Conservation (phyloP, 768 basidiomycete species). For the Russula compacta region DNA sequence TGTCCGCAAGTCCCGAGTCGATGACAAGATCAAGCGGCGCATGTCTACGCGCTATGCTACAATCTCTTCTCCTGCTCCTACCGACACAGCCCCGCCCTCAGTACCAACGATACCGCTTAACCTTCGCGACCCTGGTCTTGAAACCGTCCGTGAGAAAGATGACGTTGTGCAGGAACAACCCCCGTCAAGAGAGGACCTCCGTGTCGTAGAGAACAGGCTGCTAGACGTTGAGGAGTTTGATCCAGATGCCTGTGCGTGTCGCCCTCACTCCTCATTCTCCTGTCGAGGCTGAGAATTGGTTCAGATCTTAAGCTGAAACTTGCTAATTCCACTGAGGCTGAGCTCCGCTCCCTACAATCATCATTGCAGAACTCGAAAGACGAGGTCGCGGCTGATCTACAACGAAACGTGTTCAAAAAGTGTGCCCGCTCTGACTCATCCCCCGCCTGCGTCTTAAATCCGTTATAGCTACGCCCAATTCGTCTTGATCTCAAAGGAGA, state of each 20-base stretch:
- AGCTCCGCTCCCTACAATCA: constrained; percentile 66
- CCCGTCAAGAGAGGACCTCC: constrained; percentile 51
- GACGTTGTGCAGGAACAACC: constrained; percentile 31
- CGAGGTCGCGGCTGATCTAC: constrained; percentile 70
- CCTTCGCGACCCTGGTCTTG: constrained; percentile 27
- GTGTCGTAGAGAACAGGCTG: constrained; percentile 44
- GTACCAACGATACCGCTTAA: constrained; percentile 48
- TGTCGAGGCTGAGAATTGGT: background rate
- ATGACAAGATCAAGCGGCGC: constrained; percentile 94
- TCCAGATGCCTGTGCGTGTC: constrained; percentile 74
- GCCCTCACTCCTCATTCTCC: background rate
- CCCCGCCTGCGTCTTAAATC: background rate
- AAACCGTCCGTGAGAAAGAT: constrained; percentile 40
- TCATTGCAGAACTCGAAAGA: constrained; percentile 62
- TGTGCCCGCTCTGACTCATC: constrained; percentile 35
- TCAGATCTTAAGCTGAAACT: constrained; percentile 69
- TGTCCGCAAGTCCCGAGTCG: constrained; percentile 39
- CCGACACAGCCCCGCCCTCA: constrained; percentile 44
- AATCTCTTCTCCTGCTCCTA: constrained; percentile 71
- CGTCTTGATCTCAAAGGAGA: constrained; percentile 94
- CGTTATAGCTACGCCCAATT: constrained; percentile 84
- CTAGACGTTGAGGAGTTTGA: constrained; percentile 79
- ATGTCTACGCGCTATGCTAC: constrained; percentile 93
- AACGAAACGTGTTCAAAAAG: constrained; percentile 95
- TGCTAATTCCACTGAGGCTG: constrained; percentile 82